Percentiles rank a stretch among this genome's conserved stretches.
These are phyloP conservation scores for Chalara sp. DNA, from an alignment of 2,329 filamentous ascomycete species.

Conservation along the genomic window DNA sequence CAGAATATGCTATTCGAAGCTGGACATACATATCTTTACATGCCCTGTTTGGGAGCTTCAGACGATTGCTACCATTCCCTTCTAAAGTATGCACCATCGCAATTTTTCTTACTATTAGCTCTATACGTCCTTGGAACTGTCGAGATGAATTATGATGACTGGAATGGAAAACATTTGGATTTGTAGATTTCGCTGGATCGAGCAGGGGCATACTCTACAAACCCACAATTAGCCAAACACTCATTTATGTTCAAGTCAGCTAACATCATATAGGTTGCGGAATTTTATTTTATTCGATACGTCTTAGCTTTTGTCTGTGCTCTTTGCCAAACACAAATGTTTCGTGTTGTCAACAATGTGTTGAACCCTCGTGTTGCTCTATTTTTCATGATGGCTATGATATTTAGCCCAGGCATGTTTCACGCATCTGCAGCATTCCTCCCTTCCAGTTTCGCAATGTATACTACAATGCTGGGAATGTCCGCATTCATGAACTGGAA, in stretches of 20 bases:
- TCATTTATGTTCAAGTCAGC: too few species aligned
- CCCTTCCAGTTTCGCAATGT: slow-evolving; percentile 97
- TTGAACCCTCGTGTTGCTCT: slow-evolving; percentile 79
- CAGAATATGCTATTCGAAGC: slow-evolving; percentile 87
- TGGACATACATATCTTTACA: slow-evolving; percentile 87
- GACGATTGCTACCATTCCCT: slow-evolving; percentile 54
- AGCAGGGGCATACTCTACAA: too few species aligned
- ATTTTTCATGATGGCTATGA: slow-evolving; percentile 71
- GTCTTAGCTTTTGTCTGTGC: slow-evolving; percentile 71
- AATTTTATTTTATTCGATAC: slow-evolving; percentile 85
- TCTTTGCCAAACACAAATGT: slow-evolving; percentile 74
- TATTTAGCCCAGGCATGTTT: slow-evolving; percentile 86
- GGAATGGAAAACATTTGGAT: too few species aligned
- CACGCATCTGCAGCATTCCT: slow-evolving; percentile 82
- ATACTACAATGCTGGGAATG: slow-evolving; percentile 77
- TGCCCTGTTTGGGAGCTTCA: slow-evolving; percentile 61
- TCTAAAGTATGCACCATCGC: slow-evolving; percentile 41
- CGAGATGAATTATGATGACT: too few species aligned
- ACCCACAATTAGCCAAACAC: too few species aligned
- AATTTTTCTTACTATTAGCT: neutral
- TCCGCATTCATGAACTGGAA: slow-evolving; percentile 88
- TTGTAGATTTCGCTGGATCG: too few species aligned
- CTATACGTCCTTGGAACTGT: too few species aligned
- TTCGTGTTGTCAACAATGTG: slow-evolving; percentile 66
- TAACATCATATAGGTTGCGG: slow-evolving; percentile 39